These are phyloP conservation scores for Trichoderma virens DNA, from an alignment of 495 filamentous ascomycete genomes.

Conservation along the genomic window DNA sequence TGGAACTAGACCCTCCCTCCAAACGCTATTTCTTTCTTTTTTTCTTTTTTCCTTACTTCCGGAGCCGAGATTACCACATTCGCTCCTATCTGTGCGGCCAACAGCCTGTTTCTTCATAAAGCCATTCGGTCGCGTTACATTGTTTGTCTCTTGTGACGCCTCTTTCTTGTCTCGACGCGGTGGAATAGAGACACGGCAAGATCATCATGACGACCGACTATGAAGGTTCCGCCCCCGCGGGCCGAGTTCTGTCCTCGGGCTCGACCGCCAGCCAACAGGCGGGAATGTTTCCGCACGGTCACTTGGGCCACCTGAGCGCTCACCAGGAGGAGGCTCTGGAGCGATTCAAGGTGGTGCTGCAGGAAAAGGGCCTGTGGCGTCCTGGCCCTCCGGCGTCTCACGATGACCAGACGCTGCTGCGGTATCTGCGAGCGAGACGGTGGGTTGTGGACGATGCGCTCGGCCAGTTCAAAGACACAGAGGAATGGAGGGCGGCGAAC, in stretches of 20 bases:
- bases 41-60: neutral
- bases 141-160: no score
- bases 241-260: neutral
- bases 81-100: no score
- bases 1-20: neutral
- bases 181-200: no score
- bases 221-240: neutral
- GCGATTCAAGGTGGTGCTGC: slow-evolving; percentile 59
- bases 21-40: neutral
- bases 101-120: no score
- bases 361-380: slow-evolving; percentile 58
- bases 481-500: slow-evolving; percentile 78
- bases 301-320: slow-evolving; percentile 63
- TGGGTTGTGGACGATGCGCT: slow-evolving; percentile 69
- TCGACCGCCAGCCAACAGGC: slow-evolving; percentile 2
- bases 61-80: no score
- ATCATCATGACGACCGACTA: neutral
- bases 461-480: slow-evolving; percentile 78
- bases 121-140: no score
- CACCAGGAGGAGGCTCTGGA: slow-evolving; percentile 57
- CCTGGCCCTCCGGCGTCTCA: slow-evolving; percentile 52
- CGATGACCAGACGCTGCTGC: slow-evolving; percentile 77
- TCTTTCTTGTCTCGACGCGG: no score
- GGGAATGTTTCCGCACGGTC: slow-evolving; percentile 46
- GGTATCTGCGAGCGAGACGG: slow-evolving; percentile 70